Conservation (phyloP, 2,329 filamentous ascomycete species). For the Aspergillus ruber region DNA sequence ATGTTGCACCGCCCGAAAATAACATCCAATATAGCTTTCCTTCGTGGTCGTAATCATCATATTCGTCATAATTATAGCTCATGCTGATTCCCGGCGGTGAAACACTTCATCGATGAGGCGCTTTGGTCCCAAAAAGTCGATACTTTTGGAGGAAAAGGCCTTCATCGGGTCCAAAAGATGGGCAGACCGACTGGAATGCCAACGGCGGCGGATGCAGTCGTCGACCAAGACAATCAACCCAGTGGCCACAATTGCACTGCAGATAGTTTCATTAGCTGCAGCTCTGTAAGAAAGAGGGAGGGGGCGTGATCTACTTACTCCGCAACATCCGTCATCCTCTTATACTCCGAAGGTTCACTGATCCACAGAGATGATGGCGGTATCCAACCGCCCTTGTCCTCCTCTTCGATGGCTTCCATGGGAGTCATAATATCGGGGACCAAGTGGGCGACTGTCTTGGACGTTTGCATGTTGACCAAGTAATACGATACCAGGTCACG, state of each 20-base stretch:
- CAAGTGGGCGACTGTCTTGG: conserved; percentile 70
- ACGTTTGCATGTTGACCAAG: conserved; percentile 62
- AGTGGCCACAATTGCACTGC: conserved; percentile 79
- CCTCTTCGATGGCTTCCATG: conserved; percentile 64
- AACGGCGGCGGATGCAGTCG: conserved; percentile 78
- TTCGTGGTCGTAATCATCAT: too few species aligned
- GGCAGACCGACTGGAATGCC: conserved; percentile 53
- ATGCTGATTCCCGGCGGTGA: conserved; percentile 41
- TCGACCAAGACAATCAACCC: conserved; percentile 83
- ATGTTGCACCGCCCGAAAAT: not conserved
- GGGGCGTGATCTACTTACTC: conserved; percentile 59
- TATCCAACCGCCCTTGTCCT: conserved; percentile 77
- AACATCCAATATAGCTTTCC: not conserved
- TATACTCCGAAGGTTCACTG: conserved; percentile 64
- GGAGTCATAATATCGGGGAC: conserved; percentile 70
- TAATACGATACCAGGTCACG: conserved; percentile 66
- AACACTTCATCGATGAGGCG: conserved; percentile 60
- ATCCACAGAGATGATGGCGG: conserved; percentile 89
- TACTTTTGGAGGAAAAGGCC: conserved; percentile 47
- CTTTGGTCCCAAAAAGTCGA: conserved; percentile 58
- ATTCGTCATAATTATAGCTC: too few species aligned
- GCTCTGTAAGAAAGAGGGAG: not conserved
- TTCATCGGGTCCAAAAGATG: conserved; percentile 38
- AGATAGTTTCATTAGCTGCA: conserved; percentile 3
- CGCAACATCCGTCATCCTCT: conserved; percentile 69